Percentiles rank a stretch among this genome's conserved stretches.
phyloP scores from a whole-genome alignment of 495 filamentous ascomycete species.

The Aspergillus hancockii region DNA sequence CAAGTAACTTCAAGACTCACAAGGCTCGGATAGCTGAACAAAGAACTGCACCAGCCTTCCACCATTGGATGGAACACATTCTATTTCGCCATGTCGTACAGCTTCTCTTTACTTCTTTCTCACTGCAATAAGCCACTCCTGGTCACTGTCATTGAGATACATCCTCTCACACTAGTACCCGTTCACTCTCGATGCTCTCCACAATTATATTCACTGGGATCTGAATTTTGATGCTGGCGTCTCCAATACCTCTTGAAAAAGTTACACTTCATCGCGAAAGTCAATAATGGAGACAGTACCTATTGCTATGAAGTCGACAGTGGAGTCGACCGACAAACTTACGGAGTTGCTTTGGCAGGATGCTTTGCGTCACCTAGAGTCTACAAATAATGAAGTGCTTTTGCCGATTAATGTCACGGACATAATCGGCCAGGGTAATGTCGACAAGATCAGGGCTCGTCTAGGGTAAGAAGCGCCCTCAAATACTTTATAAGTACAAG shows the following conservation, averaged over 20 bases:
- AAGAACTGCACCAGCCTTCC: conserved; percentile 27
- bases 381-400: conserved; percentile 31
- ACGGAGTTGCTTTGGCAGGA: conserved; percentile 31
- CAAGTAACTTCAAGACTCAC: conserved; percentile 18
- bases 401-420: conserved; percentile 27
- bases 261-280: neutral
- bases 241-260: neutral
- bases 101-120: conserved; percentile 14
- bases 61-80: conserved; percentile 16
- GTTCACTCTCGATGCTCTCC: conserved; percentile 1
- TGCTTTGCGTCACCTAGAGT: conserved; percentile 26
- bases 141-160: conserved; percentile 16
- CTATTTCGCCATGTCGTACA: conserved; percentile 19
- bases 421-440: conserved; percentile 27
- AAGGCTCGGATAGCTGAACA: conserved; percentile 16
- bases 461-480: conserved; percentile 20
- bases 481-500: neutral
- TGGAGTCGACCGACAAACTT: conserved; percentile 19
- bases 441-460: conserved; percentile 27
- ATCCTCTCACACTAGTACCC: conserved; percentile 6
- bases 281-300: conserved; percentile 23
- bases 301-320: conserved; percentile 16
- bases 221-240: conserved; percentile 1
- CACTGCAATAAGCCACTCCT: conserved; percentile 10
- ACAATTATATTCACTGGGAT: neutral